A percentile compares a stretch with the other conserved stretches of the same genome.
Evolutionary conservation across 1,139 yeast species (phyloP).

Genomic region (Geotrichum candidum): DNA sequence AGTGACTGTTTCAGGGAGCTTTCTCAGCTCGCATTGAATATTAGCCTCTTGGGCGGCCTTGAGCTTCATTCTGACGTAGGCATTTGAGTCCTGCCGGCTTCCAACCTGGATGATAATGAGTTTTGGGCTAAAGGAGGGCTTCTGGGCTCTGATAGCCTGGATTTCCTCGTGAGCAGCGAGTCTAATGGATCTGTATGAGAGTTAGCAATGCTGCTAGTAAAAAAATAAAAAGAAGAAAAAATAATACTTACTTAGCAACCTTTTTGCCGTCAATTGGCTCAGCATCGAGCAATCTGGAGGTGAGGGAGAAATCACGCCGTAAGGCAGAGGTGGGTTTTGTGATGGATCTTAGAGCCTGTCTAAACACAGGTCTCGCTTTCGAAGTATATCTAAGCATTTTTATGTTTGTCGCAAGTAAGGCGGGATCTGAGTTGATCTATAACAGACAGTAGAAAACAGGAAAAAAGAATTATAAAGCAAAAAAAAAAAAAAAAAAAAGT

Average conservation of each 20-base stretch:
- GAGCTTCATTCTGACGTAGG: constrained; percentile 90
- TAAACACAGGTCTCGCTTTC: constrained; percentile 2
- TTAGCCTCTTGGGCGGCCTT: constrained; percentile 63
- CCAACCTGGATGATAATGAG: constrained; percentile 89
- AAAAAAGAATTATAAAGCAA: neutral
- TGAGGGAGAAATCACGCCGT: constrained; percentile 14
- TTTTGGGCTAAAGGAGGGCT: constrained; percentile 63
- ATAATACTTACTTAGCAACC: constrained; percentile 45
- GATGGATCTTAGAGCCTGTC: constrained; percentile 4
- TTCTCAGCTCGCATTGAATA: constrained; percentile 32
- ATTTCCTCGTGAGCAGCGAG: constrained; percentile 39
- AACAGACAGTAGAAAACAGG: neutral
- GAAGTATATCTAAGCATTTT: constrained; percentile 10
- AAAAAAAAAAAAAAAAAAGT: neutral
- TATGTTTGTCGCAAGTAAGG: neutral
- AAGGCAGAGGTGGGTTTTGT: constrained; percentile 2
- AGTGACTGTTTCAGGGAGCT: constrained; percentile 31
- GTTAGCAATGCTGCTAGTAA: constrained; percentile 6
- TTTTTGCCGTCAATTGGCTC: constrained; percentile 63
- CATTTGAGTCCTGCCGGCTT: constrained; percentile 77
- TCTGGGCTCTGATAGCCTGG: constrained; percentile 42
- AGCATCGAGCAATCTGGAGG: constrained; percentile 24
- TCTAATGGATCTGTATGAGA: constrained; percentile 23
- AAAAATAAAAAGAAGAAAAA: neutral
- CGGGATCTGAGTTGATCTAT: neutral